These are phyloP conservation scores for Sicyos edulis DNA, from an alignment of 306 rosid species.

Conservation along the genomic window DNA sequence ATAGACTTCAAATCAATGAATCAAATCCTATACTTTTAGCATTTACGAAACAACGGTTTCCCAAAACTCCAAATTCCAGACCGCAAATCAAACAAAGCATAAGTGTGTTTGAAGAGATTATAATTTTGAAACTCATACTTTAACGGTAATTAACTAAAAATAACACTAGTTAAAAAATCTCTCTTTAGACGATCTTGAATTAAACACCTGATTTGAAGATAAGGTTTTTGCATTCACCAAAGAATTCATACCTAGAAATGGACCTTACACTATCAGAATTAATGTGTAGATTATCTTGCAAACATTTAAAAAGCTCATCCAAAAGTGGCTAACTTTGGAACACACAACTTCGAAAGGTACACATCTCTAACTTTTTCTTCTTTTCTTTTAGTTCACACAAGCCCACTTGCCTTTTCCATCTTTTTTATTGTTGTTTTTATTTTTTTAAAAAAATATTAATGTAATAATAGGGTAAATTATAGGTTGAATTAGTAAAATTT, in stretches of 20 bases:
- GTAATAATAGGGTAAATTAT: background rate
- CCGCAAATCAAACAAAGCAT: too few species aligned
- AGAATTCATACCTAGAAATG: background rate
- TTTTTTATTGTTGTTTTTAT: background rate
- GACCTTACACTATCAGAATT: background rate
- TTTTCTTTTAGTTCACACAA: slow-evolving; percentile 13
- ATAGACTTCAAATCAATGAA: too few species aligned
- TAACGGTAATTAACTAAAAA: too few species aligned
- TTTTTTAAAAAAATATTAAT: background rate
- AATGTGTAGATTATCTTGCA: slow-evolving; percentile 6
- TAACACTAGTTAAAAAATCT: too few species aligned
- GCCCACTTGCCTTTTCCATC: background rate
- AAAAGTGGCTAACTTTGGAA: background rate
- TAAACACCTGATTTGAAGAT: background rate
- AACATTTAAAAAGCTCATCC: background rate
- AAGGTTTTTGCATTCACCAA: background rate
- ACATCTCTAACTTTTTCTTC: background rate
- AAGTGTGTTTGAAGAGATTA: too few species aligned
- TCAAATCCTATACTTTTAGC: too few species aligned
- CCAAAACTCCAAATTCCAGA: too few species aligned
- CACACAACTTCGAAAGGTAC: slow-evolving; percentile 1
- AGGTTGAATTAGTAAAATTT: too few species aligned
- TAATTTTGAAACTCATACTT: too few species aligned
- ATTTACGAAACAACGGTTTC: too few species aligned
- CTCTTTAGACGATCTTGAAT: background rate